These are phyloP conservation scores for Shiraia bambusicola DNA, from an alignment of 2,329 filamentous ascomycete species.

Conservation along the genomic window DNA sequence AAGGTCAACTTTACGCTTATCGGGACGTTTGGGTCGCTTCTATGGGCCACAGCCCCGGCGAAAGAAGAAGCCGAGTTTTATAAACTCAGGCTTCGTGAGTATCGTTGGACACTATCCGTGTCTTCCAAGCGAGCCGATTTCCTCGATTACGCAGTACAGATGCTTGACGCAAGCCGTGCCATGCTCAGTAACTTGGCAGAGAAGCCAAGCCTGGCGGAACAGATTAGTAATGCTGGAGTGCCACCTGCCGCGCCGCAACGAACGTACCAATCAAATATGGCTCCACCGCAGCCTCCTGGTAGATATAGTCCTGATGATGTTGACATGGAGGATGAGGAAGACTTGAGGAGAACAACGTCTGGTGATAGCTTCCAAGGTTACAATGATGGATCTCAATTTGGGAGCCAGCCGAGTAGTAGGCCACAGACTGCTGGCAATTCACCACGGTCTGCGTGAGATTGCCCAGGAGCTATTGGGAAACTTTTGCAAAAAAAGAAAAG, in stretches of 20 bases:
- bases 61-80: conserved; percentile 93
- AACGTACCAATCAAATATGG: conserved; percentile 26
- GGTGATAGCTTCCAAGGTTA: conserved; percentile 38
- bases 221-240: conserved; percentile 43
- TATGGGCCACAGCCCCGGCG: conserved; percentile 86
- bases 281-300: conserved; percentile 15
- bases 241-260: conserved; percentile 32
- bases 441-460: conserved; percentile 18
- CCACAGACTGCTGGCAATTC: conserved; percentile 24
- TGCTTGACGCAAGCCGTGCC: conserved; percentile 47
- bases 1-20: conserved; percentile 93
- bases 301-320: conserved; percentile 24
- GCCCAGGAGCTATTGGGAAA: background rate
- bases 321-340: conserved; percentile 31
- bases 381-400: conserved; percentile 29
- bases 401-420: conserved; percentile 22
- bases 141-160: conserved; percentile 49
- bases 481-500: too few relatives aligned
- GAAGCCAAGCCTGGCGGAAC: conserved; percentile 45
- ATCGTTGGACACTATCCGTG: conserved; percentile 90
- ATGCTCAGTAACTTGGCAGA: conserved; percentile 50
- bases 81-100: conserved; percentile 78
- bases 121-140: conserved; percentile 69
- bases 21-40: conserved; percentile 85
- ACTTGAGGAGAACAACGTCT: conserved; percentile 22